Base-by-base conservation (phyloP, 2,329 filamentous ascomycete species). In the Colletotrichum somersetense region DNA sequence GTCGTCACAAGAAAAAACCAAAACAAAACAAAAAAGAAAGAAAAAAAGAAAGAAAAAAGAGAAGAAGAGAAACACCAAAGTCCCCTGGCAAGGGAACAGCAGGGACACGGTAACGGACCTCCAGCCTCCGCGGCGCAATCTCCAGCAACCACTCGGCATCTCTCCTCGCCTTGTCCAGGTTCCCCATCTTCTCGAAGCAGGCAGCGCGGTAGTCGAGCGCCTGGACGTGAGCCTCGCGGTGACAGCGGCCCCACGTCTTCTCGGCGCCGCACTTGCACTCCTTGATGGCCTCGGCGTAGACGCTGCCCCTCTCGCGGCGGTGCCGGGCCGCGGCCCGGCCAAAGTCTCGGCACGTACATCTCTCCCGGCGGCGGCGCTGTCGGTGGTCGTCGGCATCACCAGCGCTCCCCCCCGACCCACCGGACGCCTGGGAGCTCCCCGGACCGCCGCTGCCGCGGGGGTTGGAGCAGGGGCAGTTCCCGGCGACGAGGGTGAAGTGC, bases 81-180 rank as follows among this genome's bases (percentile, higher is more conserved):
- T n/a, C n/a, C n/a, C 18, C 44, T 26, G 44, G 44, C 8, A 35
- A 12, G 12, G 26, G 48, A 10, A 26, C n/a, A 30, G 33, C 6
- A 57, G 20, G 18, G n/a, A 11, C 26, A 10, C 48, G 5, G 7
- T 11, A 50, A n/a, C 79, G 48, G 76, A 84, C 83, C 74, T 85
- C 82, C 20, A 83, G 79, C 1, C 81, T 75, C 46, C 79, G 77
- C 30, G 83, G 83, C 7, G 83, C 81, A 53, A 85, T 78, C 66
- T 84, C 82, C 23, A 85, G 73, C 30, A 85, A 80, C 82, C 83
- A 85, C 74, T 83, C 81, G 11, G 83, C 83, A 66, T 85, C 83
- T 44, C 74, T 78, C 70, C 76, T 78, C 18, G 83, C 83, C 33
- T 80, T 79, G 6, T 78, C 79, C 2, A 84, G 75, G 66, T 83